Conservation (phyloP, 2,329 filamentous ascomycete species). For the Neonectria faginata region DNA sequence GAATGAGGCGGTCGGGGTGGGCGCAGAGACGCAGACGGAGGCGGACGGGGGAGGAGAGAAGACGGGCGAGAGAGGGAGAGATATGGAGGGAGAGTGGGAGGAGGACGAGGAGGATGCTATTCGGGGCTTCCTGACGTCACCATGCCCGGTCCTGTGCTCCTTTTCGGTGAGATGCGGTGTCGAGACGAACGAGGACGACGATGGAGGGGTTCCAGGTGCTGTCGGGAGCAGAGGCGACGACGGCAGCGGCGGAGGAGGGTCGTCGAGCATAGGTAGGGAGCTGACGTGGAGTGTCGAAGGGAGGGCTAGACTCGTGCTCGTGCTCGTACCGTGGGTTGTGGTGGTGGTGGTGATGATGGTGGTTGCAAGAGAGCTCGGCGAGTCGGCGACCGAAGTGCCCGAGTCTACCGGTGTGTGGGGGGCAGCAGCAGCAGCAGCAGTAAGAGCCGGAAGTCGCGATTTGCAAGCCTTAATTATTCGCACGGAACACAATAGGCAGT, state of each 20-base stretch:
- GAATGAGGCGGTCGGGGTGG: conserved; percentile 19
- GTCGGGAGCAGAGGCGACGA: neutral
- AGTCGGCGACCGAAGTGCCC: conserved; percentile 37
- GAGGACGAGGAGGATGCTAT: conserved; percentile 24
- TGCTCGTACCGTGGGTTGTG: neutral
- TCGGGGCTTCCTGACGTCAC: conserved; percentile 42
- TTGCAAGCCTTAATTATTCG: conserved; percentile 4
- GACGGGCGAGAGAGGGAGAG: conserved; percentile 15
- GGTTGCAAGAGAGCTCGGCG: neutral
- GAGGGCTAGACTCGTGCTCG: neutral
- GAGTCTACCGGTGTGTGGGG: conserved; percentile 17
- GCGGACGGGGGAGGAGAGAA: conserved; percentile 12
- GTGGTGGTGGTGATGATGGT: neutral
- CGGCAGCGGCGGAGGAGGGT: neutral
- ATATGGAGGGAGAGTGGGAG: conserved; percentile 18
- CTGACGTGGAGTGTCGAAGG: conserved; percentile 1
- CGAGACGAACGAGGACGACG: neutral
- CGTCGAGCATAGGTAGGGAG: conserved; percentile 3
- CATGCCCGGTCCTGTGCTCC: conserved; percentile 34
- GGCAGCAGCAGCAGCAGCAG: no score
- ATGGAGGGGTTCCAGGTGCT: neutral
- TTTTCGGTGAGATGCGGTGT: conserved; percentile 17
- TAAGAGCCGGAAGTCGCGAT: conserved; percentile 7
- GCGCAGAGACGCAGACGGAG: conserved; percentile 22
- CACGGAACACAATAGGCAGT: conserved; percentile 15